Conservation (phyloP, 352 stramenopile species). For the Blastocystis sp. region DNA sequence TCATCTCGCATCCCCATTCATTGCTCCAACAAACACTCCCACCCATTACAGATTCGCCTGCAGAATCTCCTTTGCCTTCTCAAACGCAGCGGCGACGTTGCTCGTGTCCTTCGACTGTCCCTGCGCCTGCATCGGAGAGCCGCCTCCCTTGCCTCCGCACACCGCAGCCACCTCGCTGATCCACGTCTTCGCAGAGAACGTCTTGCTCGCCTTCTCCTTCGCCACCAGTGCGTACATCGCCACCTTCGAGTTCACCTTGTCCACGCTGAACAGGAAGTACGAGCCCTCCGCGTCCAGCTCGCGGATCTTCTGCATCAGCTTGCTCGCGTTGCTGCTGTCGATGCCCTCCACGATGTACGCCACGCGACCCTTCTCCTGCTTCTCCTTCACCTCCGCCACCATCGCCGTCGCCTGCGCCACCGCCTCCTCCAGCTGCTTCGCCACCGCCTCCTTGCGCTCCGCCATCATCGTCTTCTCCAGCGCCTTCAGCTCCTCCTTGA, state of each 20-base stretch:
- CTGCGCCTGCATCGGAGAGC: slow-evolving; percentile 59
- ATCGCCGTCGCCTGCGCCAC: slow-evolving; percentile 62
- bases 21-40: not conserved
- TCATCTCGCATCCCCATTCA: not conserved
- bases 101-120: slow-evolving; percentile 48
- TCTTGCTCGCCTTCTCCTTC: slow-evolving; percentile 67
- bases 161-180: slow-evolving; percentile 75
- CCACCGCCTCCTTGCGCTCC: slow-evolving; percentile 66
- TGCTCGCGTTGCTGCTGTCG: slow-evolving; percentile 73
- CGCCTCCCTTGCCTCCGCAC: slow-evolving; percentile 84
- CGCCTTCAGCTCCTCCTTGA: slow-evolving; percentile 74
- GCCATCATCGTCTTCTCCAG: slow-evolving; percentile 72
- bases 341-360: slow-evolving; percentile 79
- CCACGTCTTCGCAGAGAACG: slow-evolving; percentile 80
- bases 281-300: slow-evolving; percentile 75
- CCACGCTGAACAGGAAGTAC: slow-evolving; percentile 75
- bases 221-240: slow-evolving; percentile 80
- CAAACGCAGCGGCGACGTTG: slow-evolving; percentile 27
- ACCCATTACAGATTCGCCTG: slow-evolving; percentile 7
- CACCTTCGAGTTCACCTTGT: slow-evolving; percentile 79
- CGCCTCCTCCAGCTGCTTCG: slow-evolving; percentile 62
- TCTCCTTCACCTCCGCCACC: slow-evolving; percentile 61
- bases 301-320: slow-evolving; percentile 82
- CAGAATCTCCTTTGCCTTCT: slow-evolving; percentile 52
- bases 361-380: slow-evolving; percentile 59